These are phyloP conservation scores for barrel medic (Medicago truncatula) DNA, from an alignment of 306 rosid species.

Conservation along the genomic window MtrunA17r5.0-ANR NC_053044.1:35684001-35684500, in stretches of 20 bases:
- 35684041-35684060: not conserved
- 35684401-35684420: not conserved
- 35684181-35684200: not conserved
- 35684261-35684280: not conserved
- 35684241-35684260: conserved; percentile 6
- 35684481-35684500: not conserved
- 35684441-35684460: not conserved
- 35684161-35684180: conserved; percentile 7
- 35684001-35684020: too few species aligned
- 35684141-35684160: not conserved
- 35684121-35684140: conserved; percentile 13
- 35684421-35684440: not conserved
- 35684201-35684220: not conserved
- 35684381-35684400: conserved; percentile 1
- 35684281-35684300: not conserved
- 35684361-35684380: not conserved
- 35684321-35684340: conserved; percentile 1
- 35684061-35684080: not conserved
- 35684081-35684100: not conserved
- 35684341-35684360: not conserved
- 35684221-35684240: not conserved
- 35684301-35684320: not conserved
- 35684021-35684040: not conserved
- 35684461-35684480: not conserved
- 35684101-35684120: conserved; percentile 6